Evolutionary conservation across 805 yeast species (phyloP).

Genomic region (Suhomyces emberorum): DNA sequence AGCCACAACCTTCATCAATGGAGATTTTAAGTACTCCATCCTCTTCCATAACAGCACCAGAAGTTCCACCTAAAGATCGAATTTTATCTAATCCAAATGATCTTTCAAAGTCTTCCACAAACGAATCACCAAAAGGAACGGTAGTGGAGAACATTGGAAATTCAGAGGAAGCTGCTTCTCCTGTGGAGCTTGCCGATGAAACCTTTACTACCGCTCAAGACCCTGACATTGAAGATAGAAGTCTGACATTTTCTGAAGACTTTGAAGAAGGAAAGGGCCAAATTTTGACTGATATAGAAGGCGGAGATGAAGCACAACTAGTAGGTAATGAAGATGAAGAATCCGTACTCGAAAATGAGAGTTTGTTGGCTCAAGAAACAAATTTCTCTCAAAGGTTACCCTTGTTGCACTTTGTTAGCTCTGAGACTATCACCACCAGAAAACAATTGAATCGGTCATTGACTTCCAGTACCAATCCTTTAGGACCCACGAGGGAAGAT

Average conservation of each 20-base stretch:
- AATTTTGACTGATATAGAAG: too few relatives aligned
- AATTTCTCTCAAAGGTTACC: conserved; percentile 26
- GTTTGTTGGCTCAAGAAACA: conserved; percentile 15
- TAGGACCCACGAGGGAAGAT: conserved; percentile 1
- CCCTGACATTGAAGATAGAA: background rate
- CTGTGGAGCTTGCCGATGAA: too few relatives aligned
- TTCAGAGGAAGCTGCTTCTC: too few relatives aligned
- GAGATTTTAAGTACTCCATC: conserved; percentile 1
- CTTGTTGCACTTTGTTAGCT: conserved; percentile 22
- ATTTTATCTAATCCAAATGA: too few relatives aligned
- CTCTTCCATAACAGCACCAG: background rate
- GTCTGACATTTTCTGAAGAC: background rate
- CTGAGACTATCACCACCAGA: conserved; percentile 9
- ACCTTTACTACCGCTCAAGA: background rate
- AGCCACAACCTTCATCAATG: background rate
- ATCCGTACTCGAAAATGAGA: conserved; percentile 14
- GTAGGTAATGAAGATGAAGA: too few relatives aligned
- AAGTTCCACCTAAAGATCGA: too few relatives aligned
- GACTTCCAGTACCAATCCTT: background rate
- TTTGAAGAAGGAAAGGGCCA: background rate
- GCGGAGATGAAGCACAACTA: too few relatives aligned
- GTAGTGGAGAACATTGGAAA: too few relatives aligned
- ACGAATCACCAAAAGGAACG: too few relatives aligned
- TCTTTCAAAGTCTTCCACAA: too few relatives aligned
- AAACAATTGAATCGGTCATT: background rate